Base-by-base conservation (phyloP, 2,329 filamentous ascomycete species). In the Botryotinia narcissicola region DNA sequence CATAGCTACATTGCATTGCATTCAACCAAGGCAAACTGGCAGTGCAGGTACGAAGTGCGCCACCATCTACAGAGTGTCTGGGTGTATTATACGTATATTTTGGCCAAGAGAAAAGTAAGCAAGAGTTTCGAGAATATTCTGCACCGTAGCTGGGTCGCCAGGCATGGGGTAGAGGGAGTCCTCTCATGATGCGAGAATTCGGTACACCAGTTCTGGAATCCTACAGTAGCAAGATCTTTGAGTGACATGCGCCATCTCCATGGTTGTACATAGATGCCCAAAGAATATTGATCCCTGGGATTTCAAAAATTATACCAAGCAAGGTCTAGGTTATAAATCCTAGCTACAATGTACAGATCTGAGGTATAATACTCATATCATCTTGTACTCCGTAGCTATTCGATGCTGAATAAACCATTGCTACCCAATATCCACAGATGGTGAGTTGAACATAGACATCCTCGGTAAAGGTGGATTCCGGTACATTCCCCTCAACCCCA, bases 1-100 rank as follows among this genome's bases (percentile, higher is more conserved):
- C n/a, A 48, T 54, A 40, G 64, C 44, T 51, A 67, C 64, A 67
- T 54, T 67, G 4, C 32, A 48, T n/a, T 51, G 32, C 63, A 67
- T 35, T 62, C 25, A 42, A 40, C 16, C 37, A 40, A 40, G 14
- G 32, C 63, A 48, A 35, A 48, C 44, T 66, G 44, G 44, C 44
- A 66, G 62, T 66, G 62, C 42, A 66, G 42, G n/a, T 14, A 48
- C 25, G 40, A 63, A 42, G 40, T 63, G 40, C 61, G 61, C 61
- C 61, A 44, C 37, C n/a, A 29, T 63, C 40, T 63, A 25, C 61
- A 63, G 51, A 57, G 51, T 42, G 8, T 42, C 12, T 57, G 51
- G n/a, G n/a, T 29, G n/a, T 60, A 60, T 35, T 25, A 9, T 60
- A 60, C 32, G 57, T 60, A 61, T 61, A 14, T 18, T 29, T 14